Conservation (phyloP, 495 filamentous ascomycete species). For the Penicillium canariense region DNA sequence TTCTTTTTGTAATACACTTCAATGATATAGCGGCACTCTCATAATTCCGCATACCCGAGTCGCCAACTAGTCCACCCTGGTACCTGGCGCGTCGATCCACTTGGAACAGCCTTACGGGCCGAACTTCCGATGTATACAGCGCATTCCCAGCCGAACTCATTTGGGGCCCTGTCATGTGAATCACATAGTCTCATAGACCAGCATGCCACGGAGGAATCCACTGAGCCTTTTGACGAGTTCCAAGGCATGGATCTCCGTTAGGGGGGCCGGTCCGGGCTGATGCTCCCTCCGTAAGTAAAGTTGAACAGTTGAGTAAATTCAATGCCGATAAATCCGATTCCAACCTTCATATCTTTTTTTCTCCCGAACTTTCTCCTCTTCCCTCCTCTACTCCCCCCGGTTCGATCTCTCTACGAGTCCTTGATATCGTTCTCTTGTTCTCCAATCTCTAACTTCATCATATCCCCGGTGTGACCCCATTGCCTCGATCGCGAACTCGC, state of each 20-base stretch:
- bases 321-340: constrained; percentile 8
- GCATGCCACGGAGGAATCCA: background rate
- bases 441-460: background rate
- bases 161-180: too few relatives aligned
- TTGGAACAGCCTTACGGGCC: too few relatives aligned
- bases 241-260: background rate
- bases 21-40: too few relatives aligned
- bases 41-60: too few relatives aligned
- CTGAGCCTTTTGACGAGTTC: background rate
- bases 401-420: background rate
- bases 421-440: background rate
- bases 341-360: constrained; percentile 5
- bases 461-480: background rate
- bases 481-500: background rate
- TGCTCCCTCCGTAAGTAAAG: constrained; percentile 4
- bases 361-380: background rate
- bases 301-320: background rate
- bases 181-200: background rate
- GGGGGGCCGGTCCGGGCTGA: constrained; percentile 3
- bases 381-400: background rate
- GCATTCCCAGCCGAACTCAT: too few relatives aligned
- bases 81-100: too few relatives aligned
- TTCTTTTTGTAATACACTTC: too few relatives aligned
- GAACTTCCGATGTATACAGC: too few relatives aligned
- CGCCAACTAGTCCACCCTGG: too few relatives aligned